phyloP scores from a whole-genome alignment of 768 basidiomycete genomes.

The Kwoniella sp. region DNA sequence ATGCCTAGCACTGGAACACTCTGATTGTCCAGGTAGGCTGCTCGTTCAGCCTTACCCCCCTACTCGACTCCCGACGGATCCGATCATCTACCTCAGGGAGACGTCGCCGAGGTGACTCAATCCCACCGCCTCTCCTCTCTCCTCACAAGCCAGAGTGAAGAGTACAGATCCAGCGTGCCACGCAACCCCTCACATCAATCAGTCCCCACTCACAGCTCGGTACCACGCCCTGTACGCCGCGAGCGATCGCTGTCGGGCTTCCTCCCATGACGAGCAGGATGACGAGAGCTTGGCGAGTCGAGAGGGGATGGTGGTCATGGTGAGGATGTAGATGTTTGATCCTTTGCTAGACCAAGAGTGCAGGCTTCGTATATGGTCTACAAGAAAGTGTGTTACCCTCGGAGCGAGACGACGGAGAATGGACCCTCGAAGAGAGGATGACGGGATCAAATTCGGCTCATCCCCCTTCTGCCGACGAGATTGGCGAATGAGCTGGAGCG shows the following conservation, averaged over 20 bases:
- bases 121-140: neutral
- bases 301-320: slow-evolving; percentile 80
- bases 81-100: too few species aligned
- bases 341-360: too few species aligned
- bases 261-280: slow-evolving; percentile 56
- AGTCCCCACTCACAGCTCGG: slow-evolving; percentile 72
- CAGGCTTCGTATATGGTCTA: too few species aligned
- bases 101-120: neutral
- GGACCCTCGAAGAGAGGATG: neutral
- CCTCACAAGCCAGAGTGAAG: neutral
- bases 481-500: slow-evolving; percentile 8
- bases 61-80: too few species aligned
- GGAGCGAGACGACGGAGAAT: too few species aligned
- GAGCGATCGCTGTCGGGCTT: slow-evolving; percentile 65
- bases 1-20: too few species aligned
- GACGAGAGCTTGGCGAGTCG: slow-evolving; percentile 71
- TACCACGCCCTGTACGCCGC: slow-evolving; percentile 91
- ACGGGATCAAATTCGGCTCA: slow-evolving; percentile 7
- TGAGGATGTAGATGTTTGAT: neutral
- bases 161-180: slow-evolving; percentile 2
- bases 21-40: too few species aligned
- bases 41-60: too few species aligned
- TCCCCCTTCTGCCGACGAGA: neutral
- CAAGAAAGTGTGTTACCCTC: too few species aligned
- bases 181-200: neutral